Conservation (phyloP, 1,284 basidiomycete genomes). For the Pyrrhoderma lamaoense region DNA sequence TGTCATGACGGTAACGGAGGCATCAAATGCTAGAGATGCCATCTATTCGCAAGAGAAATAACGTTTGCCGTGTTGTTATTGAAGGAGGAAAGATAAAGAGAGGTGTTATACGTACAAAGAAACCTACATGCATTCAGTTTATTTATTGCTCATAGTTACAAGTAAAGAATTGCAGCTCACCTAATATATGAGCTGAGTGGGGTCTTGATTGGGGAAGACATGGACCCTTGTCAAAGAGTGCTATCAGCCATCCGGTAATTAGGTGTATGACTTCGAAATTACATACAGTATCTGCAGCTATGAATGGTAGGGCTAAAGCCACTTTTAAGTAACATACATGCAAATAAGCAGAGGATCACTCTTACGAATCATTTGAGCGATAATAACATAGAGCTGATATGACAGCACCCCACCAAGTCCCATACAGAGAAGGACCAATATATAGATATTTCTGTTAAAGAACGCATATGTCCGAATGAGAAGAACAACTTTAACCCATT, state of each 20-base stretch:
- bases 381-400: constrained; percentile 72
- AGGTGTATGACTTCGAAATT: no score
- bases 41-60: constrained; percentile 37
- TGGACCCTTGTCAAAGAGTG: constrained; percentile 43
- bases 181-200: constrained; percentile 69
- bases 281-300: constrained; percentile 51
- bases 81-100: no score
- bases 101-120: constrained; percentile 47
- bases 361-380: constrained; percentile 67
- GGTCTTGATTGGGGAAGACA: constrained; percentile 73
- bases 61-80: no score
- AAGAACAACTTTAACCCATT: constrained; percentile 47
- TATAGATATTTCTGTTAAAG: constrained; percentile 65
- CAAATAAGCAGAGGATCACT: constrained; percentile 13
- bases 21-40: constrained; percentile 71
- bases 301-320: constrained; percentile 56
- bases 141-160: no score
- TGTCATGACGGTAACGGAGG: constrained; percentile 70
- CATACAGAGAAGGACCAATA: constrained; percentile 52
- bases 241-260: neutral
- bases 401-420: constrained; percentile 62
- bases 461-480: constrained; percentile 78
- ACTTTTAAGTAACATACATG: constrained; percentile 11
- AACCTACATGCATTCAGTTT: constrained; percentile 35
- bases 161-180: constrained; percentile 32